Base-by-base conservation (phyloP, 2,329 filamentous ascomycete genomes). In the Aspergillus neotritici region DNA sequence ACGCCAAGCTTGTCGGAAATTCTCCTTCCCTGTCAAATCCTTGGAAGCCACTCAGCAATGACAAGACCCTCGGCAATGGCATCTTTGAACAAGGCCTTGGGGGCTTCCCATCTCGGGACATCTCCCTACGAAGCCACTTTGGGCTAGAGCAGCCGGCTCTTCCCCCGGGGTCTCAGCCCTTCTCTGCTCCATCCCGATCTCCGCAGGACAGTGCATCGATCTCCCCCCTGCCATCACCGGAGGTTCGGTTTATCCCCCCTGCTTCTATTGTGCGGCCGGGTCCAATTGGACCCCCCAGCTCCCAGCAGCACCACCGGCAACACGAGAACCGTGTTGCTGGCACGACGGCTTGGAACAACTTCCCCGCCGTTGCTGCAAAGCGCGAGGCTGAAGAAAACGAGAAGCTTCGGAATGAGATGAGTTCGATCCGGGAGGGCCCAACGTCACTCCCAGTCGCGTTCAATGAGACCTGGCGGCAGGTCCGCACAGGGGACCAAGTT, bases 61-160 rank as follows among this genome's bases (percentile, higher is more conserved):
- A 79, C 48, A 73, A 76, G 53, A 75, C 76, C 17, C 71, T 83
- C 32, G 80, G 80, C 12, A 83, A 83, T 61, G 80, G 79, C 25
- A 80, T 78, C 2, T 83, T 83, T 52, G 78, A 80, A 49, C 72
- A 71, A 46, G 65, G 63, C 44, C 72, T 77, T 42, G 68, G 68
- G 29, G 69, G 70, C 32, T 75, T 74, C 42, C 66, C 75, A 35
- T 59, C 70, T 32, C 68, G 70, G 34, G 65, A 73, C 46, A 50
- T 68, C 21, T 51, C 60, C 45, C 62, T 71, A n/a, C 67, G 69
- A 40, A 59, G 56, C 38, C 60, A 63, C 45, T 62, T 71, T 29
- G 60, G 62, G 36, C 57, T 71, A 11, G 68, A 69, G 17, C 66
- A 69, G 42, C 37, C 63, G 13, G 52, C 64, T 34, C 67, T 71